Conservation (phyloP, 1,284 basidiomycete genomes). For the Pseudozyma sp. region DNA sequence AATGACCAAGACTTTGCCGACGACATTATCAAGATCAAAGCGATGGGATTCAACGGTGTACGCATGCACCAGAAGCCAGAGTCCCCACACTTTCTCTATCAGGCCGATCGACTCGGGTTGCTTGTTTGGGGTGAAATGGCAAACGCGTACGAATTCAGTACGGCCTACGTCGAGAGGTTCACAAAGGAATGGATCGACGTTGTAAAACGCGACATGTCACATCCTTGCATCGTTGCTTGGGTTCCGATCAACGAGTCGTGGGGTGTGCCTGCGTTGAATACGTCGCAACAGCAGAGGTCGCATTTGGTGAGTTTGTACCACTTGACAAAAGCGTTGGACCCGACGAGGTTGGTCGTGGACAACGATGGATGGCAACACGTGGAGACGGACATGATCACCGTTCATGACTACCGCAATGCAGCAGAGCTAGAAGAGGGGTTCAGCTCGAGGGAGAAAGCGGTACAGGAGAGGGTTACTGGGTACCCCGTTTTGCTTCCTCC, state of each 20-base stretch:
- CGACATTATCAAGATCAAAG: conserved; percentile 50
- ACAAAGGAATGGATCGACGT: conserved; percentile 52
- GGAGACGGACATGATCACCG: conserved; percentile 34
- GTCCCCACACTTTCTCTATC: conserved; percentile 31
- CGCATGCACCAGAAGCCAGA: conserved; percentile 57
- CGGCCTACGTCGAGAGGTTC: conserved; percentile 35
- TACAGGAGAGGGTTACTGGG: conserved; percentile 18
- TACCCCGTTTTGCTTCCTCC: conserved; percentile 29
- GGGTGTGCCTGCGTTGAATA: conserved; percentile 41
- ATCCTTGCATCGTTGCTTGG: conserved; percentile 56
- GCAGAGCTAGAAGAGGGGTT: conserved; percentile 17
- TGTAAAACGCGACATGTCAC: conserved; percentile 42
- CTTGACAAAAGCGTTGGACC: conserved; percentile 50
- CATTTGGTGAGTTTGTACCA: conserved; percentile 44
- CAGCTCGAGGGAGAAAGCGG: conserved; percentile 5
- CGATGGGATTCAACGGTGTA: conserved; percentile 50
- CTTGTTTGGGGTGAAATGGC: conserved; percentile 58
- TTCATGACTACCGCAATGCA: conserved; percentile 48
- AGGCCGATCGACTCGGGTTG: conserved; percentile 46
- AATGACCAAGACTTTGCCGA: conserved; percentile 13
- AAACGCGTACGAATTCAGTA: conserved; percentile 52
- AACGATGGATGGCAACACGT: conserved; percentile 60
- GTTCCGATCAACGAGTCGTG: conserved; percentile 53
- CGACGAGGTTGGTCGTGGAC: conserved; percentile 37
- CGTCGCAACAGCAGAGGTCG: conserved; percentile 28